Conservation (phyloP, 768 basidiomycete species). For the Hortiboletus campestris region DNA sequence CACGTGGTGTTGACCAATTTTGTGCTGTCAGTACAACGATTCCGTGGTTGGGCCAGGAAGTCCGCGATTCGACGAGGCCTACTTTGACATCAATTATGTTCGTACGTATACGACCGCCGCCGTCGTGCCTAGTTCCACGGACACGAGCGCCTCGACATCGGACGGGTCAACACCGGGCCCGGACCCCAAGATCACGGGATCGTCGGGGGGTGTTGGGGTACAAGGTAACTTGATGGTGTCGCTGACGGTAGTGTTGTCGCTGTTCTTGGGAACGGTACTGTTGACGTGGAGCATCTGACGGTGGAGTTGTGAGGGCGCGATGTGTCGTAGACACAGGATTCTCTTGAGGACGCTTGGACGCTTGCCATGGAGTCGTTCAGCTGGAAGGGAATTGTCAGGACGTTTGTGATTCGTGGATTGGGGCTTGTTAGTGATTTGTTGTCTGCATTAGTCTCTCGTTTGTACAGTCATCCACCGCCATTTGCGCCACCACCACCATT, state of each 20-base stretch:
- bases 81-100: constrained; percentile 67
- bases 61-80: constrained; percentile 55
- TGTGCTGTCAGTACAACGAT: constrained; percentile 42
- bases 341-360: no score
- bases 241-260: not conserved
- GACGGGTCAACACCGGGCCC: no score
- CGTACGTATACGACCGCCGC: constrained; percentile 50
- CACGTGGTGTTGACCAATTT: not conserved
- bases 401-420: no score
- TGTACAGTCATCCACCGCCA: no score
- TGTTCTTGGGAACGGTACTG: not conserved
- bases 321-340: no score
- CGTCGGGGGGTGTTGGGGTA: not conserved
- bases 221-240: not conserved
- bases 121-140: constrained; percentile 7
- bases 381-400: no score
- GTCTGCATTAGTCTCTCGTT: no score
- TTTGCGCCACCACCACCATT: no score
- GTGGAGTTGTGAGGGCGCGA: no score
- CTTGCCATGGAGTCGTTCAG: no score
- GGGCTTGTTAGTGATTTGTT: no score
- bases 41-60: constrained; percentile 55
- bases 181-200: not conserved
- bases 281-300: constrained; percentile 11
- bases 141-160: no score